These are phyloP conservation scores for Persicaria tinctoria DNA, from an alignment of 148 eudicot genomes.

Conservation along the genomic window DNA sequence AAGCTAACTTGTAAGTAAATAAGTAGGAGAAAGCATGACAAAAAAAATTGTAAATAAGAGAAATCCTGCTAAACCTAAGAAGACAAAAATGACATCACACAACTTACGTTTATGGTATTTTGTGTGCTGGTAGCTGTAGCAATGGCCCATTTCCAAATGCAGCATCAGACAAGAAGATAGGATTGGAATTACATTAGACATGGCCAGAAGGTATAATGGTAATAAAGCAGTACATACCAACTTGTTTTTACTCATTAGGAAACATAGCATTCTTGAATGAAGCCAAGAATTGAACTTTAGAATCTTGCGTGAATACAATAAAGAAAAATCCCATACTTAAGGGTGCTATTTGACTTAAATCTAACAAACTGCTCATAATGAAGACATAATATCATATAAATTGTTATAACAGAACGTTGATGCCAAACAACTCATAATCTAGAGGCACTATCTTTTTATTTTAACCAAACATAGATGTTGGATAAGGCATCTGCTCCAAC, in stretches of 20 bases:
- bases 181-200: constrained; percentile 19
- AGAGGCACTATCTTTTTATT: neutral
- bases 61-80: neutral
- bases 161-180: constrained; percentile 20
- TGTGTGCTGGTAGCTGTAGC: constrained; percentile 92
- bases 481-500: neutral
- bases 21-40: neutral
- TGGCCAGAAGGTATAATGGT: neutral
- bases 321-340: neutral
- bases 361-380: neutral
- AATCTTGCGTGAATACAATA: neutral
- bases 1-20: neutral
- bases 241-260: neutral
- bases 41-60: neutral
- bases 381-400: neutral
- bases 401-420: neutral
- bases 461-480: neutral
- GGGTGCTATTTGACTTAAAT: neutral
- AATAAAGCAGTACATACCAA: neutral
- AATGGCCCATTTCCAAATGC: constrained; percentile 35
- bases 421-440: neutral
- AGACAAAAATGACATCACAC: neutral
- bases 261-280: neutral
- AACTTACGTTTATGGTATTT: constrained; percentile 97
- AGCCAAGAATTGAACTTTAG: neutral